Percentiles rank a stretch among this genome's conserved stretches.
These are phyloP conservation scores for Sporisorium scitamineum DNA, from an alignment of 1,284 basidiomycete species.

Conservation along the genomic window DNA sequence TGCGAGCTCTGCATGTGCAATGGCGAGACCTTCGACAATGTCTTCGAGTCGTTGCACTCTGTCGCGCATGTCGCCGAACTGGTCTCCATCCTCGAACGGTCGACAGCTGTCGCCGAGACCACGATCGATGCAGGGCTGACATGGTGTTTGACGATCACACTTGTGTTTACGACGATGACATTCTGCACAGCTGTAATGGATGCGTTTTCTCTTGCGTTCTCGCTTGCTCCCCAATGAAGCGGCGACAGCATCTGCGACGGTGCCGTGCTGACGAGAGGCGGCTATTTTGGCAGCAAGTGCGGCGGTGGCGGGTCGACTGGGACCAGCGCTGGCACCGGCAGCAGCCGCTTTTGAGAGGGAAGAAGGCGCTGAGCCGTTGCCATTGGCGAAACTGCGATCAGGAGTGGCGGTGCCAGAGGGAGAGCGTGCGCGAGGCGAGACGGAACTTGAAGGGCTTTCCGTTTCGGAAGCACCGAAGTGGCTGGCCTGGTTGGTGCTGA, in stretches of 20 bases:
- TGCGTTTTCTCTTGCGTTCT: slow-evolving; percentile 61
- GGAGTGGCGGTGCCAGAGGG: slow-evolving; percentile 43
- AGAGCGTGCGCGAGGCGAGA: slow-evolving; percentile 37
- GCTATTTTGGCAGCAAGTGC: slow-evolving; percentile 36
- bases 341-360: slow-evolving; percentile 38
- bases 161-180: slow-evolving; percentile 66
- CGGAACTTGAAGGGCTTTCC: slow-evolving; percentile 35
- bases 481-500: slow-evolving; percentile 9
- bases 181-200: slow-evolving; percentile 67
- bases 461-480: slow-evolving; percentile 21
- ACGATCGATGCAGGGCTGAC: slow-evolving; percentile 64
- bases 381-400: slow-evolving; percentile 28
- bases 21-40: slow-evolving; percentile 64
- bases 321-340: slow-evolving; percentile 31
- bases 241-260: slow-evolving; percentile 62
- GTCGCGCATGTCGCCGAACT: slow-evolving; percentile 63
- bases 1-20: slow-evolving; percentile 59
- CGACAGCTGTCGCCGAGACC: slow-evolving; percentile 62
- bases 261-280: slow-evolving; percentile 34
- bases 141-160: slow-evolving; percentile 64
- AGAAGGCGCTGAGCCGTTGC: slow-evolving; percentile 6
- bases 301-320: slow-evolving; percentile 33
- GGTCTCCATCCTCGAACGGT: slow-evolving; percentile 64
- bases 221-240: slow-evolving; percentile 56
- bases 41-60: slow-evolving; percentile 64